Base-by-base conservation (phyloP, 306 rosid species). In the Vachellia collinsii region DNA sequence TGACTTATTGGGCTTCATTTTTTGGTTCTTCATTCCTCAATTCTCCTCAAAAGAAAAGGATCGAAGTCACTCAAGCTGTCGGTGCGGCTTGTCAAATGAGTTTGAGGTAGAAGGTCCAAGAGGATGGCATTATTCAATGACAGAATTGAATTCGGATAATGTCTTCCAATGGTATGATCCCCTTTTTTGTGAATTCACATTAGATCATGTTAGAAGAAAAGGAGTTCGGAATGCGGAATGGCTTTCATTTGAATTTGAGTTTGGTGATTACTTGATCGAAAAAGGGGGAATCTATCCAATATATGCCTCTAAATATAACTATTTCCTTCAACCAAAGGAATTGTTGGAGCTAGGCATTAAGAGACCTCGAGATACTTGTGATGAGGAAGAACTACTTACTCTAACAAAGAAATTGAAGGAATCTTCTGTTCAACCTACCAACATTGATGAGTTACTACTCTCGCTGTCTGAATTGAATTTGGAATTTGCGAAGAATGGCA, bases 141-240 rank as follows among this genome's bases (percentile, higher is more conserved):
- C n/a, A n/a, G n/a, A n/a, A 71, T 75, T 58, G 23, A 59, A 58
- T 59, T 75, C 70, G 2, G 56, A 42, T 41, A 5, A 56, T 22
- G 56, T 42, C 25, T 53, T 20, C 25, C 51, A 39, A 7, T 85
- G 85, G 85, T 81, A 81, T 51, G 88, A 85, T 81, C 83, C 85
- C 63, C 71, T 65, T 42, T 53, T 14, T 22, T 81, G 29, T 74
- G 84, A 74, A 7, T 7, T 23, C 23, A 47, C 47, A 47, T 1
- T 71, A 29, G 61, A 29, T n/a, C 1, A 29, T 7, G 12, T 47
- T 47, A 14, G 59, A 71, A 25, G 42, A 14, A 8, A 8, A 12
- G 7, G 13, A 23, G 41, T 8, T 4, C 3, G 14, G 1, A n/a
- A 0, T 51, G 23, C 2, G 25, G 25, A 1, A n/a, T n/a, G 0